Base-by-base conservation (phyloP, 352 stramenopile genomes). In the Phytophthora citrophthora region DNA sequence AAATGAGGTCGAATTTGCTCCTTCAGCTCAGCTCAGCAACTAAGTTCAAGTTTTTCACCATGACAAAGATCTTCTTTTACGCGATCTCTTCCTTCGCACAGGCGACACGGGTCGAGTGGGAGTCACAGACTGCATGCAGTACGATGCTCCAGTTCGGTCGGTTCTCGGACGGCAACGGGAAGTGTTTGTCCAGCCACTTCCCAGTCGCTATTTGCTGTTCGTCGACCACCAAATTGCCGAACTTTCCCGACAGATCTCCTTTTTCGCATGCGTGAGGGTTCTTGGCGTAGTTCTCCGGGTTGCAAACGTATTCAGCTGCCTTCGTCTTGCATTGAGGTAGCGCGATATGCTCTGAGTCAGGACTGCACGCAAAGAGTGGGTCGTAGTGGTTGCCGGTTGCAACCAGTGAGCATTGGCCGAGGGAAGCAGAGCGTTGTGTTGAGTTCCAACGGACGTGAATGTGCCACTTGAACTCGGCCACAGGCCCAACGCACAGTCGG, bases 371-470 rank as follows among this genome's bases (percentile, higher is more conserved):
- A 13, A 72, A 79, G 13, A 77, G 54, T 15, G 76, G 79, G 55
- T 88, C 79, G 43, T 83, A 88, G 66, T 85, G 79, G 59, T 86
- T 86, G 38, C 69, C 74, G 3, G 74, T 75, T 10, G 54, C 51
- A 32, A n/a, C 44, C 24, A 78, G 47, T 1, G 54, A 56, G 54
- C 79, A 88, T n/a, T 79, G 63, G 0, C n/a, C 34, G 29, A 83
- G 63, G 32, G 64, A 73, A 2, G 60, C 67, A 3, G 65, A 77
- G 0, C 44, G 41, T 1, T 49, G 46, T 2, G 16, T 41, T 5
- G 63, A 65, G 53, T 32, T 59, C 72, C 76, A 84, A n/a, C 63
- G 66, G 24, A 66, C 62, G 55, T 82, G 76, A 49, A 85, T 85
- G 56, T 82, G 76, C 72, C 72, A 84, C 29, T 76, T 76, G 68